These are phyloP conservation scores for Xylariaceae sp. DNA, from an alignment of 2,329 filamentous ascomycete genomes.

Conservation along the genomic window DNA sequence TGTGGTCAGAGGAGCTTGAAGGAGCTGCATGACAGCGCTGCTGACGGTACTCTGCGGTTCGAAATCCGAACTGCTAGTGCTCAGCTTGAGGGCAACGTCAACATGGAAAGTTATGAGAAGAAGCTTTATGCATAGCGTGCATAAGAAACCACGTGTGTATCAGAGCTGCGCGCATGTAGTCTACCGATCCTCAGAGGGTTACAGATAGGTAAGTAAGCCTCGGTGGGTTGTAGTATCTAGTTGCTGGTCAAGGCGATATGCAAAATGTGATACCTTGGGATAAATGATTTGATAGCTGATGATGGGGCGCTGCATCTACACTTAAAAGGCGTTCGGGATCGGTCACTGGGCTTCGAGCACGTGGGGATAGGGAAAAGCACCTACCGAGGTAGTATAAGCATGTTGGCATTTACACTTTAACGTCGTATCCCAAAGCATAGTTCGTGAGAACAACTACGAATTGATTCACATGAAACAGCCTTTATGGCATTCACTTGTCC, in stretches of 20 bases:
- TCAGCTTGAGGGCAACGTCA: conserved; percentile 94
- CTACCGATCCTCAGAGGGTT: neutral
- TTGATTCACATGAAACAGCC: neutral
- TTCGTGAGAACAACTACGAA: too few species aligned
- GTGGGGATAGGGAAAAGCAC: conserved; percentile 11
- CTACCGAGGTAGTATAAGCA: neutral
- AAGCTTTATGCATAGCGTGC: conserved; percentile 95
- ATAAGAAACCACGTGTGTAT: neutral
- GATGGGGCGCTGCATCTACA: conserved; percentile 6
- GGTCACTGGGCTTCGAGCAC: conserved; percentile 17
- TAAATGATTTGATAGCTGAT: conserved; percentile 23
- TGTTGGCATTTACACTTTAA: too few species aligned
- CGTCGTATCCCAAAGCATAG: too few species aligned
- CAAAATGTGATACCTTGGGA: conserved; percentile 8
- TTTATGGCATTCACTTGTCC: neutral
- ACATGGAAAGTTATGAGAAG: conserved; percentile 99
- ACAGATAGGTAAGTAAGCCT: neutral
- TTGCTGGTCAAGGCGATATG: neutral
- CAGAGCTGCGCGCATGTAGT: conserved; percentile 13
- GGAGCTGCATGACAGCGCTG: conserved; percentile 78
- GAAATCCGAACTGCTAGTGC: conserved; percentile 94
- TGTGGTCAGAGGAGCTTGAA: conserved; percentile 83
- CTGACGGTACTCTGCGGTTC: conserved; percentile 80
- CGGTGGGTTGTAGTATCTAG: neutral
- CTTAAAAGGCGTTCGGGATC: conserved; percentile 22